Evolutionary conservation across 2,329 filamentous ascomycete species (phyloP).

Genomic region (Thielaviopsis punctulata): DNA sequence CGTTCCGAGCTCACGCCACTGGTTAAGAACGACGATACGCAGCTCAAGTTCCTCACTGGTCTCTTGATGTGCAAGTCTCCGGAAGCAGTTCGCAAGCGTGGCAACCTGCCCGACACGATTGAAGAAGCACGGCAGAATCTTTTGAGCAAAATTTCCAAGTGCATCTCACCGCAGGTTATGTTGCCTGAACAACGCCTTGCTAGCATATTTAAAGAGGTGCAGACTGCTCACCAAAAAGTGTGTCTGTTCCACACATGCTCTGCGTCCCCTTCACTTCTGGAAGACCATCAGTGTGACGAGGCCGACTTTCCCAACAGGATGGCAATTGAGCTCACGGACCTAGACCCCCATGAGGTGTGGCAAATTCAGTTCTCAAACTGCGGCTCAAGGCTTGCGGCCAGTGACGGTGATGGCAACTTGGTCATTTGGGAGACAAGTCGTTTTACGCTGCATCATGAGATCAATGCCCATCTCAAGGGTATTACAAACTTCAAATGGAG

Average conservation of each 20-base stretch:
- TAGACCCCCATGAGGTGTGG: constrained; percentile 69
- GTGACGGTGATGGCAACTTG: constrained; percentile 57
- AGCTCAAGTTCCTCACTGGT: constrained; percentile 50
- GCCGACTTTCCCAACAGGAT: constrained; percentile 62
- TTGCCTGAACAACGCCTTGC: constrained; percentile 82
- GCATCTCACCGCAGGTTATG: constrained; percentile 92
- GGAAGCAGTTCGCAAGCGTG: constrained; percentile 27
- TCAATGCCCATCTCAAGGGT: constrained; percentile 50
- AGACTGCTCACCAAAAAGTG: constrained; percentile 61
- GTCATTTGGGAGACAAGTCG: constrained; percentile 69
- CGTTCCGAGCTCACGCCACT: constrained; percentile 76
- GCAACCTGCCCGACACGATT: constrained; percentile 58
- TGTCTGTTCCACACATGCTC: constrained; percentile 82
- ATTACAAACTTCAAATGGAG: constrained; percentile 81
- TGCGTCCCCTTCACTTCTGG: constrained; percentile 66
- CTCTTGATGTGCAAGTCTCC: constrained; percentile 69
- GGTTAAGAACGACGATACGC: constrained; percentile 49
- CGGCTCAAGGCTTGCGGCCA: constrained; percentile 65
- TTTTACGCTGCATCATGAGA: constrained; percentile 35
- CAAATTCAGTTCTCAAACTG: constrained; percentile 80
- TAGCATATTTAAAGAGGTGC: constrained; percentile 64
- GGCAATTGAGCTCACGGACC: constrained; percentile 51
- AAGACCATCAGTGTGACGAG: constrained; percentile 70
- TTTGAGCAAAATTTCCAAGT: constrained; percentile 35
- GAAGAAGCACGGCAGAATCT: constrained; percentile 65